Base-by-base conservation (phyloP, 345 rosid species). In the Citrus sp. region DNA sequence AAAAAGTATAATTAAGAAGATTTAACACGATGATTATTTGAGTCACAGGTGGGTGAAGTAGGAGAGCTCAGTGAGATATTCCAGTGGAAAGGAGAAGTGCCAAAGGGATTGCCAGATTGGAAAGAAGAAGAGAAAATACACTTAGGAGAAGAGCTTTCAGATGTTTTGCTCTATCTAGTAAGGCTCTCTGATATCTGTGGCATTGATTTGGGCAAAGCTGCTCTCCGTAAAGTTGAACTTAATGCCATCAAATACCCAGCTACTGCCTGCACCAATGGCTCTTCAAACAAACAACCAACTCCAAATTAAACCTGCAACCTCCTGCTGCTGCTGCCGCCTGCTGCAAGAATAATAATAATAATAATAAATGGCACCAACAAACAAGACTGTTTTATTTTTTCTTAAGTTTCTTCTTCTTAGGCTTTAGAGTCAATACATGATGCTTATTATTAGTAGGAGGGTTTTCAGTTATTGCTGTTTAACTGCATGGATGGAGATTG, bases 41-140 rank as follows among this genome's bases (percentile, higher is more conserved):
- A 30, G 42, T 9, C n/a, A 32, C 81, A 95, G 99, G 96, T 95
- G 69, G 97, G 96, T 18, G 99, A 95, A 86, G 93, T 95, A 16
- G 98, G 99, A 68, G 98, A 95, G 77, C 77, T 95, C 9, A 93
- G 98, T 16, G 93, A 91, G 92, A 95, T 95, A 87, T 95, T 95
- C 73, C 98, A 95, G 58, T 95, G 99, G 99, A 95, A 85, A 85
- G 99, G 97, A 21, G 98, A 95, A 88, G 98, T 95, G 2, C 87
- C 93, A 28, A 91, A 75, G 80, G 98, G 98, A 27, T 82, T 92
- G 66, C 93, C 97, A 4, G 98, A 80, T 60, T 95, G 96, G 96
- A 84, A 89, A 87, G 98, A 95, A 74, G 97, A 93, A 46, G 97
- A 93, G 78, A 93, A 87, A 73, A 85, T 88, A 18, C 98, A 95